Conservation (phyloP, 306 rosid species). For the Carpinus fangiana region DNA sequence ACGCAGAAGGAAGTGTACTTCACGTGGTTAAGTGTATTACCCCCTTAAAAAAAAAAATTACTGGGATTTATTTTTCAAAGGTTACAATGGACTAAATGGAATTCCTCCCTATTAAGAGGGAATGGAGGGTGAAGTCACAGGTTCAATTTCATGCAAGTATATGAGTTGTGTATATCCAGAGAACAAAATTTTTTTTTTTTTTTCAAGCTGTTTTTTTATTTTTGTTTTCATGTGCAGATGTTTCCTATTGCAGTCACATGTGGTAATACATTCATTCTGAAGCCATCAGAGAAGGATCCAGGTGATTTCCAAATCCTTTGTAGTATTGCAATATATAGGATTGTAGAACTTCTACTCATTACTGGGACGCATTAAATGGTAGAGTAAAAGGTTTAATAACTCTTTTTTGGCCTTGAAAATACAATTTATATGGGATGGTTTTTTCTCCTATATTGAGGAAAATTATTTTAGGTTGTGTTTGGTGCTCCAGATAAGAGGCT, state of each 20-base stretch:
- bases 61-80: neutral
- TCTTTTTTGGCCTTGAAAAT: neutral
- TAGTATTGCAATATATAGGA: neutral
- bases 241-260: conserved; percentile 63
- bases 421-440: neutral
- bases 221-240: conserved; percentile 45
- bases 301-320: conserved; percentile 38
- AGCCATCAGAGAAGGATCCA: conserved; percentile 72
- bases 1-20: too few species aligned
- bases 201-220: neutral
- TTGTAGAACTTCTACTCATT: neutral
- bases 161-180: neutral
- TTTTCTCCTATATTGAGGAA: too few species aligned
- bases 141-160: neutral
- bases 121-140: neutral
- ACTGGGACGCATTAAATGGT: neutral
- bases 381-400: neutral
- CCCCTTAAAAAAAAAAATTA: too few species aligned
- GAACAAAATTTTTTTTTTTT: neutral
- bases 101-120: neutral
- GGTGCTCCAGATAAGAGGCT: neutral
- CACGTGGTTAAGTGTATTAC: too few species aligned
- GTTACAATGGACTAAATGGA: neutral
- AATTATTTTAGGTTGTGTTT: too few species aligned
- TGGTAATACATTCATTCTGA: conserved; percentile 69